Evolutionary conservation across 805 yeast genomes (phyloP).

Genomic region (Wickerhamomyces silvicola): DNA sequence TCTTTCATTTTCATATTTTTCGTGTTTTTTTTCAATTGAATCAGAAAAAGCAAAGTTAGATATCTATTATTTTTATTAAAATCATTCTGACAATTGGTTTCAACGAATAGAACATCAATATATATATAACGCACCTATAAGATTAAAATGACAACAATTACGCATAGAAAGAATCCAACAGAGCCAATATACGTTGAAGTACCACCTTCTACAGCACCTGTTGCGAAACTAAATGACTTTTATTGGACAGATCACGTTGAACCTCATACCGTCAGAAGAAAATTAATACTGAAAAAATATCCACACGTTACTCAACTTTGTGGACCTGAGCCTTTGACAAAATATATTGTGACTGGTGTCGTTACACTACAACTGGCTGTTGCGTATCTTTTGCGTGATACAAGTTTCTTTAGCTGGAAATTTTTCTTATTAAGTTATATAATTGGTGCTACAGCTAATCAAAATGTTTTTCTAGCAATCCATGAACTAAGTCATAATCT

Average conservation of each 20-base stretch:
- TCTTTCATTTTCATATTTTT: too few species aligned
- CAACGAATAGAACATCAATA: too few species aligned
- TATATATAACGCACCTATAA: too few species aligned
- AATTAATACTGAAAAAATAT: conserved; percentile 62
- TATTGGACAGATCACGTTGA: conserved; percentile 81
- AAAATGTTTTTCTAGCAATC: conserved; percentile 78
- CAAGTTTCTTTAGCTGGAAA: conserved; percentile 43
- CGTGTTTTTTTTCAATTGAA: too few species aligned
- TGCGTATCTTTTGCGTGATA: conserved; percentile 57
- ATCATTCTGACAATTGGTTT: too few species aligned
- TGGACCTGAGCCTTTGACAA: conserved; percentile 84
- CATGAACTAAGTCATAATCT: conserved; percentile 86
- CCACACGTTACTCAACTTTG: conserved; percentile 77
- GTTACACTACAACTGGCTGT: conserved; percentile 59
- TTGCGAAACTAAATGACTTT: conserved; percentile 48
- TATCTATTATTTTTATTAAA: too few species aligned
- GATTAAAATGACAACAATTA: conserved; percentile 23
- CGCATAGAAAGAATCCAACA: conserved; percentile 21
- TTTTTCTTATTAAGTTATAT: conserved; percentile 64
- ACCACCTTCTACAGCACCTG: conserved; percentile 26
- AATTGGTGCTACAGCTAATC: conserved; percentile 82
- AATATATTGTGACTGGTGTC: conserved; percentile 62
- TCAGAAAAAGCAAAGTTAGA: too few species aligned
- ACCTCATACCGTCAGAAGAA: conserved; percentile 73
- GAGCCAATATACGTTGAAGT: conserved; percentile 19